Base-by-base conservation (phyloP, 225 moss, liverwort and hornwort species). In the Physcomitrellopsis africana region DNA sequence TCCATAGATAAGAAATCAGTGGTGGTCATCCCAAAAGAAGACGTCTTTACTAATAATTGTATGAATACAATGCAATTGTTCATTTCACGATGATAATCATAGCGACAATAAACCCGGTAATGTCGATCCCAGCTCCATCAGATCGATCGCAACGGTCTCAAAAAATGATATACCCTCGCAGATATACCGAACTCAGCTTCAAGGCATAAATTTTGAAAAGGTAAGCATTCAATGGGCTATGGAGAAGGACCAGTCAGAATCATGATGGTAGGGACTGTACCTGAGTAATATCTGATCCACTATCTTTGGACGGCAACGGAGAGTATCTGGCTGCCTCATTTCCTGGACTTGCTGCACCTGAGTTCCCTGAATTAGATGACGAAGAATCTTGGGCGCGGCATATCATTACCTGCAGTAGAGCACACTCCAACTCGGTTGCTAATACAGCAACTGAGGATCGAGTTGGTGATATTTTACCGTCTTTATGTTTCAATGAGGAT, bases 351-450 rank as follows among this genome's bases (percentile, higher is more conserved):
- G 86, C 76, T 47, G 77, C 83, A 63, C 81, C 87, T 9, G 78
- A 79, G 77, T 68, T 68, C 69, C 73, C 88, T 62, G 81, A 77
- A 41, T 68, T 70, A 72, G 74, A 76, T 27, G 89, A 86, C 9
- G 74, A 74, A 37, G 63, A 86, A 61, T 88, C 86, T 66, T 82
- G 86, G 60, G 87, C 83, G 68, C 87, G 86, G 69, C 89, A 86
- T 81, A 92, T 84, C 75, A 92, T 82, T 46, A 89, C 85, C 78
- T 94, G 94, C 70, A 94, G 72, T 54, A 96, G 69, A 63, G 92
- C 94, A 81, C 96, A 93, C 85, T 96, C 96, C 72, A 96, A 72
- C 75, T 94, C 96, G 57, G 96, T 94, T 77, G 94, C 96, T 80
- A 96, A 82, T 11, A 86, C 88, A 77, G 96, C 84, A 65, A 89